Percentiles rank a stretch among this genome's conserved stretches.
phyloP scores from a whole-genome alignment of 495 filamentous ascomycete genomes.

The Aspergillus hancockii region DNA sequence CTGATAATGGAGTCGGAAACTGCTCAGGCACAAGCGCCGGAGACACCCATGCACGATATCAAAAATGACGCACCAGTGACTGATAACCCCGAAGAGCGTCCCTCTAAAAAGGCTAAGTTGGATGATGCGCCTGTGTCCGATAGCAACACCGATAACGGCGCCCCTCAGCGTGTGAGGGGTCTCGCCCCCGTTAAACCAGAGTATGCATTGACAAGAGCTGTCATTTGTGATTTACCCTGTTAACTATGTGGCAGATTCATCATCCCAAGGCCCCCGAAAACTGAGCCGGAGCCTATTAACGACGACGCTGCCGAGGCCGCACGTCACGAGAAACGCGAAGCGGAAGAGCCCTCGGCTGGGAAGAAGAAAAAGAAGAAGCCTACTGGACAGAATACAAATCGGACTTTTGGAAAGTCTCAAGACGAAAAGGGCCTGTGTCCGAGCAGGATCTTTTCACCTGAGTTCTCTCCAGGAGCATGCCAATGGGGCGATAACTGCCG shows the following conservation, averaged over 20 bases:
- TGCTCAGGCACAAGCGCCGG: slow-evolving; percentile 14
- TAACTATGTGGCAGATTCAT: slow-evolving; percentile 53
- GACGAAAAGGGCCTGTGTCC: slow-evolving; percentile 80
- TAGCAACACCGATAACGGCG: slow-evolving; percentile 20
- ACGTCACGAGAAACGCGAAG: slow-evolving; percentile 39
- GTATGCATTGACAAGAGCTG: slow-evolving; percentile 47
- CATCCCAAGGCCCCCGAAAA: slow-evolving; percentile 35
- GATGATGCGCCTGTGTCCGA: slow-evolving; percentile 35
- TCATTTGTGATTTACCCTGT: slow-evolving; percentile 1
- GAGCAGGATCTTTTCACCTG: slow-evolving; percentile 61
- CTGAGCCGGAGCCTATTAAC: slow-evolving; percentile 20
- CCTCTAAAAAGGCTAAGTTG: slow-evolving; percentile 61
- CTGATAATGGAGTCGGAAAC: slow-evolving; percentile 20
- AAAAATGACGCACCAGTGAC: slow-evolving; percentile 12
- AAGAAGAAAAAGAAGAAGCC: slow-evolving; percentile 72
- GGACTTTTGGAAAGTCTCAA: slow-evolving; percentile 78
- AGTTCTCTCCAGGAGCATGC: slow-evolving; percentile 75
- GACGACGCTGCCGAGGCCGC: slow-evolving; percentile 75
- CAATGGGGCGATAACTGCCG: slow-evolving; percentile 75
- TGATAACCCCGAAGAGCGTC: slow-evolving; percentile 42
- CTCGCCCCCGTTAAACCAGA: slow-evolving; percentile 83
- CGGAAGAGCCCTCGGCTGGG: slow-evolving; percentile 46
- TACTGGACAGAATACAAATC: slow-evolving; percentile 80
- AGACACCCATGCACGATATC: slow-evolving; percentile 11
- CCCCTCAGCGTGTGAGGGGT: slow-evolving; percentile 57